Base-by-base conservation (phyloP, 208 protist species). In the Crithidia expoeki region DNA sequence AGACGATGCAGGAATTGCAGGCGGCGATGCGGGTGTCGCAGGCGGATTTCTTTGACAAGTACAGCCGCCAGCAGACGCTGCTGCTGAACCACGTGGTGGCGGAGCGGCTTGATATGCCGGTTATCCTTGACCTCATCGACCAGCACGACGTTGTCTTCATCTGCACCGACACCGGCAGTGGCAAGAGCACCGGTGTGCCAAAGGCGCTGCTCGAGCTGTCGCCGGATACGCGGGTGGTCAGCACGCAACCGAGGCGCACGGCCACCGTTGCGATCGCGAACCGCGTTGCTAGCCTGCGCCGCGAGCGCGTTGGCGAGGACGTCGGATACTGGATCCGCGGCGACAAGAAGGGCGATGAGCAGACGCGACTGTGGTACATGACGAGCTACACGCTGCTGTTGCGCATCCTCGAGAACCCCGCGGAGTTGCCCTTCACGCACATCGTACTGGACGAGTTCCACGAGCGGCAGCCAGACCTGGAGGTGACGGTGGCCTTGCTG, bases 381-480 rank as follows among this genome's bases (percentile, higher is more conserved):
- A 96, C 89, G 38, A 94, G 83, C 73, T 96, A 95, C 81, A 94
- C 88, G 2, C 85, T 96, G 46, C 82, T 96, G 27, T 78, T 96
- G 10, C 74, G 81, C 38, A 61, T 96, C 21, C 64, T 96, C 33
- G 73, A 86, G 59, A 74, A 79, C 62, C 84, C 63, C 46, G 82
- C 58, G 58, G 68, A 75, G 40, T 53, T 92, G 49, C 80, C 79
- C 30, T 84, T 94, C 72, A 96, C 90, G 34, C 94, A 98, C 80
- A 81, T 98, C 40, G 86, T 98, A n/a, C 85, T 98, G 52, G 96
- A 98, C 71, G 96, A 98, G 64, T 95, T 98, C 59, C 96, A 98
- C 73, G 96, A 98, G 82, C 81, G 95, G 27, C 98, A 97, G 30
- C 90, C 99, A 2, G 93, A 98, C 46, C 79, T 89, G 16, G 94